Base-by-base conservation (phyloP, 1,139 yeast genomes). In the Petasospora rhodanensis region DNA sequence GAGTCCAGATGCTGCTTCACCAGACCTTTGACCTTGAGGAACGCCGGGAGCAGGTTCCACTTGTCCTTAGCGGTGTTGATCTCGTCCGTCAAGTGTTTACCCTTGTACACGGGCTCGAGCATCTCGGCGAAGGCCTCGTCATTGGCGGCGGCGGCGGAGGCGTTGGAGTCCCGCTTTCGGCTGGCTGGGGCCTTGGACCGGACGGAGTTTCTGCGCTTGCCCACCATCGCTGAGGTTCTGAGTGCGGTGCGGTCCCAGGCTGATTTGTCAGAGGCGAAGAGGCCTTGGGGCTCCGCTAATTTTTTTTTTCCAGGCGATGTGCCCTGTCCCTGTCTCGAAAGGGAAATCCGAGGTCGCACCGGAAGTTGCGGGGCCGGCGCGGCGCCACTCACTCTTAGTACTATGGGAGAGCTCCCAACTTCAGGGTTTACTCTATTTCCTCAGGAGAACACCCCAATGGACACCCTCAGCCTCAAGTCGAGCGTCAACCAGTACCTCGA, bases 1-100 rank as follows among this genome's bases (percentile, higher is more conserved):
- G 98, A 91, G 55, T 91, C 98, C 54, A 93, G 67, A 66, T 91
- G 98, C 63, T 91, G 99, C 54, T 93, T 91, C 29, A 91, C 97
- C 32, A 91, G 67, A 34, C 99, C 99, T 58, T 91, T 91, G 28
- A 93, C 96, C 55, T 87, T 87, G 41, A 91, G 66, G 55, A 91
- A 91, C 0, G 98, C 98, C 0, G 99, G 99, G 28, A 91, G 63
- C 35, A 91, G 67, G 50, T 91, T 82, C 99, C 99, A 91, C 61
- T 91, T 91, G 60, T 91, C 99, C 52, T 82, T 73, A 11, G 94
- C 95, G 0, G 96, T 86, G 50, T 77, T 77, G 56, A 91, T 81
- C 46, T 84, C 85, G 62, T 91, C 99, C 2, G 95, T 76, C 41
- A 89, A 61, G 36, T 72, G 70, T 59, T 86, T 91, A 13, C 98